Conservation (phyloP, 306 rosid species). For the Cercis canadensis region DNA sequence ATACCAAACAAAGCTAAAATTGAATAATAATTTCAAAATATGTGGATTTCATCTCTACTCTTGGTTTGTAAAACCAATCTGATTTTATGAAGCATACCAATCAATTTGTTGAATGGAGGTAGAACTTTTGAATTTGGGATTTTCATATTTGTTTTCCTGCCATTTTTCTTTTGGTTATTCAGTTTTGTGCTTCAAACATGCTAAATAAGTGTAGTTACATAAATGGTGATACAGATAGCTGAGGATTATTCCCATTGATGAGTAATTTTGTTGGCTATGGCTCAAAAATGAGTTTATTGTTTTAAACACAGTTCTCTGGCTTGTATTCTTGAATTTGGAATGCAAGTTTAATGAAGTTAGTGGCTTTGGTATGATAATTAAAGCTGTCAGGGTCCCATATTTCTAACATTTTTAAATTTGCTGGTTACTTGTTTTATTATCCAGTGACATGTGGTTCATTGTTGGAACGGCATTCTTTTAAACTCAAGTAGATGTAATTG, state of each 20-base stretch:
- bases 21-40: not conserved
- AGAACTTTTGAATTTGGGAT: conserved; percentile 10
- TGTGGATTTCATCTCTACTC: not conserved
- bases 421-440: too few relatives aligned
- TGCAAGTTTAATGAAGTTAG: not conserved
- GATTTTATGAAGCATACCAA: conserved; percentile 16
- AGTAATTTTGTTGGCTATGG: conserved; percentile 2
- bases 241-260: conserved; percentile 84
- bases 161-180: not conserved
- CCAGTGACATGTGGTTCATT: conserved; percentile 1
- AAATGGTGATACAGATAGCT: conserved; percentile 67
- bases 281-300: conserved; percentile 6
- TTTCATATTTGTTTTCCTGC: conserved; percentile 1
- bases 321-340: conserved; percentile 22
- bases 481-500: conserved; percentile 8
- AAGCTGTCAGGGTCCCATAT: too few relatives aligned
- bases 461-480: conserved; percentile 28
- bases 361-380: not conserved
- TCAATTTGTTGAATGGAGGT: conserved; percentile 5
- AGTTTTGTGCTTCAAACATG: conserved; percentile 29
- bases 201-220: conserved; percentile 23
- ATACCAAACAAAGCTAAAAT: not conserved
- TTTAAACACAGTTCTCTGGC: not conserved
- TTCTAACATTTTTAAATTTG: too few relatives aligned
- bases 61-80: not conserved